A percentile compares a stretch with the other conserved stretches of the same genome.
Conservation (phyloP, 1,284 basidiomycete species). For the Sutorius eximius region DNA sequence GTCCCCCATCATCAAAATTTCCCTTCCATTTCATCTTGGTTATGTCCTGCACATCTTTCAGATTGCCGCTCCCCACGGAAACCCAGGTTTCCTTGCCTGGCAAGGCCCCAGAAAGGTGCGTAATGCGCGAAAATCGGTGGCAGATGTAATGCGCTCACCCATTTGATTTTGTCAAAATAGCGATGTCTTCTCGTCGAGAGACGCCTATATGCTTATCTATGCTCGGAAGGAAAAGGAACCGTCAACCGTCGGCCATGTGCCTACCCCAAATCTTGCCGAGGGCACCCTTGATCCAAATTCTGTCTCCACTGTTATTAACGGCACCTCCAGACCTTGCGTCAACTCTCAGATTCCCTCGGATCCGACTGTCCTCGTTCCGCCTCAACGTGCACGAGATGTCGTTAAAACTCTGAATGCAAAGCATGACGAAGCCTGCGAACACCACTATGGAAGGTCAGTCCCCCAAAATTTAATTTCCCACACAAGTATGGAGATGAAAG, state of each 20-base stretch:
- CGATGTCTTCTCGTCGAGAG: slow-evolving; percentile 61
- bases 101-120: slow-evolving; percentile 29
- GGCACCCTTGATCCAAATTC: slow-evolving; percentile 17
- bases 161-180: slow-evolving; percentile 31
- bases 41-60: slow-evolving; percentile 14
- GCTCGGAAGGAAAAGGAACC: slow-evolving; percentile 42
- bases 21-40: slow-evolving; percentile 23
- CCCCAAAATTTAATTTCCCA: slow-evolving; percentile 17
- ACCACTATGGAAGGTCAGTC: slow-evolving; percentile 51
- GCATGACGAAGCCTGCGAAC: slow-evolving; percentile 52
- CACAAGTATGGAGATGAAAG: slow-evolving; percentile 17
- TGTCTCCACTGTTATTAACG: slow-evolving; percentile 20
- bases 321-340: slow-evolving; percentile 13
- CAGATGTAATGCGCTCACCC: slow-evolving; percentile 13
- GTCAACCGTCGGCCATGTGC: slow-evolving; percentile 17
- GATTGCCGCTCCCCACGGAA: slow-evolving; percentile 25
- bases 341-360: slow-evolving; percentile 12
- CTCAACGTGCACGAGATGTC: slow-evolving; percentile 50
- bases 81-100: slow-evolving; percentile 26
- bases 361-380: slow-evolving; percentile 41
- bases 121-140: slow-evolving; percentile 10
- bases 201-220: slow-evolving; percentile 94
- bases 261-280: slow-evolving; percentile 24
- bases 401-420: slow-evolving; percentile 57
- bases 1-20: slow-evolving; percentile 15